Base-by-base conservation (phyloP, 257 asterid genomes). In the Salvia hispanica region DNA sequence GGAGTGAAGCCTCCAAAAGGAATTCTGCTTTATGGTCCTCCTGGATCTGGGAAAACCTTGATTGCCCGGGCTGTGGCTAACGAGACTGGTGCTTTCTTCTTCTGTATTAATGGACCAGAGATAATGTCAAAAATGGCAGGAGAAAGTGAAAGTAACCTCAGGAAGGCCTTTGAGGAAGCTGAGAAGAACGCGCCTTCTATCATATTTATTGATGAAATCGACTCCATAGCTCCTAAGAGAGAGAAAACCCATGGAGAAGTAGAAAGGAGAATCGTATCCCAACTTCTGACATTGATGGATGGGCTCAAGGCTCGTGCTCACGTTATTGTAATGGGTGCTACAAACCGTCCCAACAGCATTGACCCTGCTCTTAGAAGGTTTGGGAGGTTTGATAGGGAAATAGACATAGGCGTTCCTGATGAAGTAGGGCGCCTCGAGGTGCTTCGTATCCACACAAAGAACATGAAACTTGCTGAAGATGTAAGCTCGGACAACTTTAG, bases 381-480 rank as follows among this genome's bases (percentile, higher is more conserved):
- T 48, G 88, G 88, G 66, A 81, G 86, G 72, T 83, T 83, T 11
- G 86, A 83, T 48, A 74, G 86, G 74, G 89, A 84, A 71, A 84
- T 84, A 7, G 90, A 80, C 62, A 83, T 83, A 12, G 85, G 84
- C 6, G 88, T 83, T 33, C 88, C 88, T 39, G 88, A 80, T 71
- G 88, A 83, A 76, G 47, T 83, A 52, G 90, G 90, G 14, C 86
- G 87, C 15, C 90, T 84, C 47, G 90, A 84, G 72, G 90, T 84
- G 64, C 82, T 84, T 31, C 85, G 87, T 55, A 84, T 84, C 64
- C 90, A 84, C 47, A 81, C 90, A 0, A 84, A 81, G 83, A 84
- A 84, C 79, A 84, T 84, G 89, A 84, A 84, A 69, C 86, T 84
- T 54, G 72, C 90, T 39, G 90, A 84, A 79, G 90, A 84, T 71